These are phyloP conservation scores for Lachnellula arida DNA, from an alignment of 2,329 filamentous ascomycete species.

Conservation along the genomic window DNA sequence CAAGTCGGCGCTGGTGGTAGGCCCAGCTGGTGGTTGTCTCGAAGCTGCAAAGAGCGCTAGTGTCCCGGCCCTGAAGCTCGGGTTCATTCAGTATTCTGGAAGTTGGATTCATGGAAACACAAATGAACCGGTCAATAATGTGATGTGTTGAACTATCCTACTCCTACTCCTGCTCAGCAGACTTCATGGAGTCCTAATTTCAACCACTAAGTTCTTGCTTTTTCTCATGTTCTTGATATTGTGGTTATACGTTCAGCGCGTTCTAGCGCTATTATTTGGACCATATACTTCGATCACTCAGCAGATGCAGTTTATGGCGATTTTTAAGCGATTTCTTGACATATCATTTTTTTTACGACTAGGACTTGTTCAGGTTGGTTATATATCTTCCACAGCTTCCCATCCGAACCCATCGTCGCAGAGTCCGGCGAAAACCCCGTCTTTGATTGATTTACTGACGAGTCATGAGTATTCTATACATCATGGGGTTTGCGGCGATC, in stretches of 20 bases:
- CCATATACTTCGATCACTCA: constrained; percentile 24
- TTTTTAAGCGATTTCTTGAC: too few relatives aligned
- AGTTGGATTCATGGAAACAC: constrained; percentile 36
- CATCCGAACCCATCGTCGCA: constrained; percentile 23
- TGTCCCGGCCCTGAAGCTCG: constrained; percentile 32
- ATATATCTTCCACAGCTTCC: constrained; percentile 32
- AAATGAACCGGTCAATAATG: constrained; percentile 27
- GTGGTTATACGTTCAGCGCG: constrained; percentile 32
- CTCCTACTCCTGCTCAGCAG: constrained; percentile 19
- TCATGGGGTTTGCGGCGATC: constrained; percentile 26
- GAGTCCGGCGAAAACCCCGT: constrained; percentile 33
- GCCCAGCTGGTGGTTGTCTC: constrained; percentile 22
- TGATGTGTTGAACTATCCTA: constrained; percentile 21
- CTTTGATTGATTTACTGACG: constrained; percentile 35
- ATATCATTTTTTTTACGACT: constrained; percentile 8
- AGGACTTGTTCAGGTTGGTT: constrained; percentile 36
- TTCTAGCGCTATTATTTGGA: constrained; percentile 30
- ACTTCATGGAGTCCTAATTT: constrained; percentile 32
- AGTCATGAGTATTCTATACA: constrained; percentile 30
- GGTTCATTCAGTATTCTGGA: constrained; percentile 36
- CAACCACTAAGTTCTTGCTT: constrained; percentile 32
- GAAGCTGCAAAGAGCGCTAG: constrained; percentile 16
- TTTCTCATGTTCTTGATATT: constrained; percentile 31
- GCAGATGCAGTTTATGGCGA: constrained; percentile 17
- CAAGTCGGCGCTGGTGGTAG: constrained; percentile 34